Evolutionary conservation across 2,329 filamentous ascomycete species (phyloP).

Genomic region (Escovopsis sp.): DNA sequence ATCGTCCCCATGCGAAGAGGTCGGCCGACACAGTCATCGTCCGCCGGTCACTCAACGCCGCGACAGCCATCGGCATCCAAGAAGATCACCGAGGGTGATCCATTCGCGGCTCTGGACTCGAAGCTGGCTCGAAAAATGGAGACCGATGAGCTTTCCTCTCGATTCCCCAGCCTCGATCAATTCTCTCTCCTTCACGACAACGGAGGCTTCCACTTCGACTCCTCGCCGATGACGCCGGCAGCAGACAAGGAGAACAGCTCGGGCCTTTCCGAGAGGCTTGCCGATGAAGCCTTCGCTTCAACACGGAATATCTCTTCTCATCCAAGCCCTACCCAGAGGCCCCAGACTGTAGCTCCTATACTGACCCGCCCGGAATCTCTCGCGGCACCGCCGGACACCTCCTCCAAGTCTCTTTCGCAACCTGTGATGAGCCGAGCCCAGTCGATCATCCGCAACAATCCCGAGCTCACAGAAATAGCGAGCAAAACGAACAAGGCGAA

Average conservation of each 20-base stretch:
- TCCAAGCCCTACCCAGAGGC: conserved; percentile 10
- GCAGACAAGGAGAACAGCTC: conserved; percentile 38
- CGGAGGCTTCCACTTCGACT: conserved; percentile 59
- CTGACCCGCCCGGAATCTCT: conserved; percentile 3
- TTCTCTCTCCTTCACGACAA: conserved; percentile 82
- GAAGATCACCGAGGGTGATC: conserved; percentile 57
- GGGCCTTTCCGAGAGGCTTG: conserved; percentile 58
- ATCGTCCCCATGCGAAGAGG: conserved; percentile 90
- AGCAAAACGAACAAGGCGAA: conserved; percentile 20
- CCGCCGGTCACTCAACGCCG: conserved; percentile 1
- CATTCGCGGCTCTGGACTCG: conserved; percentile 79
- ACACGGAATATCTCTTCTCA: conserved; percentile 14
- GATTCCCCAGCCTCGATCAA: conserved; percentile 84
- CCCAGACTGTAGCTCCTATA: conserved; percentile 17
- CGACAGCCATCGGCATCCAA: conserved; percentile 24
- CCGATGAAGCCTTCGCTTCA: conserved; percentile 66
- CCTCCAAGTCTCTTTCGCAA: conserved; percentile 24
- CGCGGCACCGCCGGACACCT: conserved; percentile 13
- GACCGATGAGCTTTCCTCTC: conserved; percentile 65
- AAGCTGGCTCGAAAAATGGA: conserved; percentile 30
- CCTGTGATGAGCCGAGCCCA: conserved; percentile 44
- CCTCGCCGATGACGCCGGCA: conserved; percentile 30
- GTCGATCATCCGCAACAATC: conserved; percentile 46
- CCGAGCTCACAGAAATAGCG: conserved; percentile 43
- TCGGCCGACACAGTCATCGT: conserved; percentile 32